Percentiles rank a stretch among this genome's conserved stretches.
These are phyloP conservation scores for Lactarius indigo DNA, from an alignment of 768 basidiomycete species.

Conservation along the genomic window DNA sequence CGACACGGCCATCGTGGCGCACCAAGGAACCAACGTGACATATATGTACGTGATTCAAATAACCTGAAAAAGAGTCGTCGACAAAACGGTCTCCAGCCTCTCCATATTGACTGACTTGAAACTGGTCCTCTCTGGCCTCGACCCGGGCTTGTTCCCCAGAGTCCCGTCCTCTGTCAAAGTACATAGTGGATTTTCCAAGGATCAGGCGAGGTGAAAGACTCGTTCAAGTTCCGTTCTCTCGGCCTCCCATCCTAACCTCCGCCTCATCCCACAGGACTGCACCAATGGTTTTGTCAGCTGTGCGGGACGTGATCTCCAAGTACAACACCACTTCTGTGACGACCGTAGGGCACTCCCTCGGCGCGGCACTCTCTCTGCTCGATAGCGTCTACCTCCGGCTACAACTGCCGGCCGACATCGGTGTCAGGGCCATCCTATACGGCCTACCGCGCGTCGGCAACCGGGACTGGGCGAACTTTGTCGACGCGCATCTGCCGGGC, in stretches of 20 bases:
- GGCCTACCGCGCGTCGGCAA: slow-evolving; percentile 47
- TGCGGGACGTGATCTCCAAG: slow-evolving; percentile 36
- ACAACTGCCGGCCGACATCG: slow-evolving; percentile 28
- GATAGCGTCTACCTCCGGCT: slow-evolving; percentile 30
- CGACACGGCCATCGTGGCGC: slow-evolving; percentile 51
- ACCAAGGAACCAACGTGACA: slow-evolving; percentile 51
- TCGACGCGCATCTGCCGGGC: slow-evolving; percentile 21
- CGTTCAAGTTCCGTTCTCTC: neutral
- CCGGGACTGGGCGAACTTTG: slow-evolving; percentile 33
- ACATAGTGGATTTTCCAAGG: slow-evolving; percentile 50
- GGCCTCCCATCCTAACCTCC: neutral
- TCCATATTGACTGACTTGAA: neutral
- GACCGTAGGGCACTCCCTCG: slow-evolving; percentile 36
- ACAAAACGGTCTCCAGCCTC: neutral
- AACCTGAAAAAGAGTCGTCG: neutral
- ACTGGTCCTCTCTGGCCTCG: slow-evolving; percentile 28
- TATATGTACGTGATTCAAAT: neutral
- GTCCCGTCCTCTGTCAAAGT: slow-evolving; percentile 40
- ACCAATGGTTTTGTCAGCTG: slow-evolving; percentile 37
- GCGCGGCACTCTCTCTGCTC: slow-evolving; percentile 31
- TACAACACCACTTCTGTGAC: slow-evolving; percentile 41
- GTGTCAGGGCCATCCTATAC: slow-evolving; percentile 43
- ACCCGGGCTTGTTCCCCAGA: slow-evolving; percentile 52
- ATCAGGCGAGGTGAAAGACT: slow-evolving; percentile 36
- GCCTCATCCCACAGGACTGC: slow-evolving; percentile 34